These are phyloP conservation scores for Penicillium sp. DNA, from an alignment of 2,329 filamentous ascomycete genomes.

Conservation along the genomic window DNA sequence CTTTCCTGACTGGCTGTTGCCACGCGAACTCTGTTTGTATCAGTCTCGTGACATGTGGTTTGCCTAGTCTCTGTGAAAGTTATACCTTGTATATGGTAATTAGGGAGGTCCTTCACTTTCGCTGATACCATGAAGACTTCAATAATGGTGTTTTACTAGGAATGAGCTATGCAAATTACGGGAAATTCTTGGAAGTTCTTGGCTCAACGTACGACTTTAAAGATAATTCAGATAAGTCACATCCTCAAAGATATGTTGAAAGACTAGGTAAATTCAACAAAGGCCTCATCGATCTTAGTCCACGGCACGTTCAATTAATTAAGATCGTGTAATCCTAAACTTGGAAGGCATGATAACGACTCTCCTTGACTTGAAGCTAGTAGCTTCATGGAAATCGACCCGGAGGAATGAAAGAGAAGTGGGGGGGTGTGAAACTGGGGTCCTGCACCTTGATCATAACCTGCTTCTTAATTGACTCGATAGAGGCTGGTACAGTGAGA, in stretches of 20 bases:
- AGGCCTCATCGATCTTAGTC: too few species aligned
- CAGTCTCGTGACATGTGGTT: background rate
- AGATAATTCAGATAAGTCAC: too few species aligned
- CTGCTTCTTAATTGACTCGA: constrained; percentile 5
- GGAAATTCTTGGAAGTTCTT: too few species aligned
- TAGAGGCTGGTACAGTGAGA: constrained; percentile 12
- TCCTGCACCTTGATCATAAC: constrained; percentile 13
- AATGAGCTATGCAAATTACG: background rate
- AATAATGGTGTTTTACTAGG: background rate
- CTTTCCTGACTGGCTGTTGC: background rate
- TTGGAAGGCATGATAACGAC: background rate
- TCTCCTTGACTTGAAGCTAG: constrained; percentile 8
- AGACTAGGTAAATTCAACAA: too few species aligned
- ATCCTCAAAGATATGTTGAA: too few species aligned
- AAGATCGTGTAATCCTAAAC: constrained; percentile 3
- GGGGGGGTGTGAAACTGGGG: constrained; percentile 13
- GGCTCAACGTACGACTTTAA: too few species aligned
- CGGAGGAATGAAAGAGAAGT: constrained; percentile 11
- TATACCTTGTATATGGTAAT: background rate
- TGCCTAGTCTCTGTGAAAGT: background rate
- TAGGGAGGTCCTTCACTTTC: background rate
- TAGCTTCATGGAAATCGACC: constrained; percentile 12
- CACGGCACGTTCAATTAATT: constrained; percentile 7
- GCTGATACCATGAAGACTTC: background rate
- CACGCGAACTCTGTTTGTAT: background rate